Base-by-base conservation (phyloP, 192 early-diverging fungal genomes). In the Podila verticillata region DNA sequence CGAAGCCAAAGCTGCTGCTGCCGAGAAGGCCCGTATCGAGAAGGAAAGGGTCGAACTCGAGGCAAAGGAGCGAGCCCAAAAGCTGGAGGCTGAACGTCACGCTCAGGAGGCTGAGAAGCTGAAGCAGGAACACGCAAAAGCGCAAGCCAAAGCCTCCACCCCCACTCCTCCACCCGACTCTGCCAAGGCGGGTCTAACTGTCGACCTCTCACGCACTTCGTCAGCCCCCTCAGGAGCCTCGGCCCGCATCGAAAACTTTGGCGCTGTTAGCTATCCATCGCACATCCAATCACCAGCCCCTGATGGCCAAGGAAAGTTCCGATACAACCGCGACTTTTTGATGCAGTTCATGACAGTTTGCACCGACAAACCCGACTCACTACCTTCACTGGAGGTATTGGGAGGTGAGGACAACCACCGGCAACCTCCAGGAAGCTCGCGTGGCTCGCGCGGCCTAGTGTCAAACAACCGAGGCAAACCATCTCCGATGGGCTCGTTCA, bases 261-360 rank as follows among this genome's bases (percentile, higher is more conserved):
- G 54, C 39, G 54, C 81, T 15, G 80, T 88, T 29, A 48, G 56
- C 48, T 89, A 87, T 58, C 86, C 86, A 57, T 66, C 84, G 24
- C 62, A 81, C 61, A 83, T 91, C 31, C 87, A 87, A 60, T 86
- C 88, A 32, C 91, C 90, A 26, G 75, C 87, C 24, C 79, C 89
- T 34, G 86, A 89, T 7, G 88, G 77, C 31, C 70, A 66, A 61
- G 88, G 90, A 57, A 91, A 91, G 57, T 90, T 90, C 70, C 85
- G 86, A 66, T 96, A 95, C 66, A 85, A 89, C 49, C 85, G 87
- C 31, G 89, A 84, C 65, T 97, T 97, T 82, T 85, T 97, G 75
- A 87, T 94, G 85, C 91, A 91, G 72, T 96, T 95, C 84, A 87
- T 83, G 64, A 69, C 71, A 7, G 77, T 93, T 49, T 91, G 91